Base-by-base conservation (phyloP, 495 filamentous ascomycete genomes). In the Hypomontagnella submonticulosa region DNA sequence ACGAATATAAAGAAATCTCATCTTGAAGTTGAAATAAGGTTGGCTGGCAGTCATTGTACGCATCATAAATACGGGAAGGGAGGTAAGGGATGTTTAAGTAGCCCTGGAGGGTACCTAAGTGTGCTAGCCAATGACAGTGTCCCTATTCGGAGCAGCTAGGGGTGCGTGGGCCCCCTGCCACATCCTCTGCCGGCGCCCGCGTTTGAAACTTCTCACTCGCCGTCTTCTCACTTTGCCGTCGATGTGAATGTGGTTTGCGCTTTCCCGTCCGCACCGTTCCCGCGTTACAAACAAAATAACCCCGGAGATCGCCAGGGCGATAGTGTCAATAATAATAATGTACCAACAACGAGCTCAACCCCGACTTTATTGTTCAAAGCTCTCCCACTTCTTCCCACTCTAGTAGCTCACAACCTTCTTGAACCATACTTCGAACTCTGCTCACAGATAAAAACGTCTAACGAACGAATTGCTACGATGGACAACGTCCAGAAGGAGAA, bases 401-500 rank as follows among this genome's bases (percentile, higher is more conserved):
- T 57, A 55, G 9, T 15, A 34, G 5, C 11, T 10, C 30, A 10
- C 23, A 33, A 23, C 38, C 1, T 27, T 6, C 3, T 27, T 27
- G 6, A 27, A 27, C 23, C 23, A 27, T 27, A 2, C 23, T 6
- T 1, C 16, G 3, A 4, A 43, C 27, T 10, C 30, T 15, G n/a
- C n/a, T n/a, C n/a, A n/a, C n/a, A n/a, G n/a, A n/a, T n/a, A n/a
- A n/a, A n/a, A n/a, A n/a, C 37, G 11, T 9, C 12, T 38, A 30
- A n/a, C n/a, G n/a, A n/a, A n/a, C n/a, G n/a, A n/a, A 38, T 46
- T 44, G 23, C 19, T 30, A 59, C 37, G 12, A 73, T 73, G 71
- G 61, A 41, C 23, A 42, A 66, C 32, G 62, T 52, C 12, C n/a
- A n/a, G n/a, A 33, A 38, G 1, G 38, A 40, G 34, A 69, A 56